Evolutionary conservation across 352 stramenopile genomes (phyloP).

Genomic region (Globisporangium orthogonon): DNA sequence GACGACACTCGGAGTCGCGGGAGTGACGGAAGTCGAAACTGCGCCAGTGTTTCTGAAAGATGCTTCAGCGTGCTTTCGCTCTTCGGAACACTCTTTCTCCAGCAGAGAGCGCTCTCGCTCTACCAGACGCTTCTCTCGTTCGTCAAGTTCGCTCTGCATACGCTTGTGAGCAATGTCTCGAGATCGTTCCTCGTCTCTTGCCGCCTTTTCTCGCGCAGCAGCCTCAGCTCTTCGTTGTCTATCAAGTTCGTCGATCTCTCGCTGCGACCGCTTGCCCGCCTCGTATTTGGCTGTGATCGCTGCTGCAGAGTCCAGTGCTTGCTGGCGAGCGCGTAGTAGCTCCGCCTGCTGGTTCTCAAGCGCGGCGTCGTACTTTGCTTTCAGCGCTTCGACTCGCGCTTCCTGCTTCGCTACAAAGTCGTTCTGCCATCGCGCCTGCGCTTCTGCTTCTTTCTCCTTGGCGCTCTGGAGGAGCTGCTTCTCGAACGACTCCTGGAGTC

Average conservation of each 20-base stretch:
- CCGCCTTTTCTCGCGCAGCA: slow-evolving; percentile 23
- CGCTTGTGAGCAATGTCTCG: slow-evolving; percentile 29
- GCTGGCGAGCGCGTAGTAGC: slow-evolving; percentile 37
- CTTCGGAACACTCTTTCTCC: slow-evolving; percentile 39
- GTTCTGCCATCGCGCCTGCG: slow-evolving; percentile 57
- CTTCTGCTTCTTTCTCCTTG: slow-evolving; percentile 54
- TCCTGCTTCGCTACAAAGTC: slow-evolving; percentile 67
- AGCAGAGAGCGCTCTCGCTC: slow-evolving; percentile 38
- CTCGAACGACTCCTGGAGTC: slow-evolving; percentile 37
- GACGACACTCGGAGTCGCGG: slow-evolving; percentile 38
- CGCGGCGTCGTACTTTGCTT: slow-evolving; percentile 61
- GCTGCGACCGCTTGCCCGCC: slow-evolving; percentile 21
- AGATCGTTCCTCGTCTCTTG: slow-evolving; percentile 31
- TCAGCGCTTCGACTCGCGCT: slow-evolving; percentile 55
- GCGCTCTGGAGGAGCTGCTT: slow-evolving; percentile 43
- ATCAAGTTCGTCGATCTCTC: slow-evolving; percentile 33
- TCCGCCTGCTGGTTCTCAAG: slow-evolving; percentile 55
- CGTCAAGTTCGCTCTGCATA: slow-evolving; percentile 43
- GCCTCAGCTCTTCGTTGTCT: slow-evolving; percentile 21
- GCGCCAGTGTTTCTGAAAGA: slow-evolving; percentile 2
- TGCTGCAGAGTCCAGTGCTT: slow-evolving; percentile 41
- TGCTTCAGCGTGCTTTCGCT: slow-evolving; percentile 16
- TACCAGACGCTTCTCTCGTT: slow-evolving; percentile 39
- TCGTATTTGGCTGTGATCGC: slow-evolving; percentile 42
- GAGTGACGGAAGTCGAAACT: slow-evolving; percentile 1